Percentiles rank a stretch among this genome's conserved stretches.
Conservation (phyloP, 352 stramenopile species). For the Phytophthora idaei region DNA sequence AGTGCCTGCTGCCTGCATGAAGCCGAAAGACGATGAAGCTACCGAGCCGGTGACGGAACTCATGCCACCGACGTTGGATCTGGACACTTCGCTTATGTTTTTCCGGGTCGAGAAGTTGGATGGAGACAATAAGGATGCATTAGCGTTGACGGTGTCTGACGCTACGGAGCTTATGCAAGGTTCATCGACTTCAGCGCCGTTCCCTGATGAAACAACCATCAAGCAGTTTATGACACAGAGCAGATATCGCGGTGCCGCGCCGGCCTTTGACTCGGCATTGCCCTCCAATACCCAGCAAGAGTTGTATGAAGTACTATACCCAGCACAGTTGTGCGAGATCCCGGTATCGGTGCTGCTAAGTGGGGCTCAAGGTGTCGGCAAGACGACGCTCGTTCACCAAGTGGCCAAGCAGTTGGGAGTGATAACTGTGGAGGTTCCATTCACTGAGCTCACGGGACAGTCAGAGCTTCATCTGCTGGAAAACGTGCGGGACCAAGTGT, state of each 20-base stretch:
- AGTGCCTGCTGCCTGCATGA: conserved; percentile 45
- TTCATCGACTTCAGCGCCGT: conserved; percentile 48
- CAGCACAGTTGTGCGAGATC: conserved; percentile 67
- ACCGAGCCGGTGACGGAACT: conserved; percentile 25
- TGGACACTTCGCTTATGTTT: conserved; percentile 77
- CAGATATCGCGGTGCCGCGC: conserved; percentile 7
- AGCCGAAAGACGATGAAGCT: conserved; percentile 14
- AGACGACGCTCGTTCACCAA: conserved; percentile 73
- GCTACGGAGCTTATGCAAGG: conserved; percentile 75
- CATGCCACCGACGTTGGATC: conserved; percentile 51
- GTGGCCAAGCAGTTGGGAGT: conserved; percentile 73
- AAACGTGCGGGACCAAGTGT: conserved; percentile 73
- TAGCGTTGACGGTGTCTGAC: conserved; percentile 63
- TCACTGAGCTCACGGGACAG: conserved; percentile 73
- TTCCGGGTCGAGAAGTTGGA: conserved; percentile 74
- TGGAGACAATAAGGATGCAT: conserved; percentile 20
- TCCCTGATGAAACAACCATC: conserved; percentile 60
- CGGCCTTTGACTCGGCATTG: conserved; percentile 33
- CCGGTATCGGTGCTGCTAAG: conserved; percentile 76
- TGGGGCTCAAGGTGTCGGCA: conserved; percentile 71
- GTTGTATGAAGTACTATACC: conserved; percentile 73
- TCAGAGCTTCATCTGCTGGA: conserved; percentile 79
- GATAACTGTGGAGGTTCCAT: conserved; percentile 72
- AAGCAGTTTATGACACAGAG: conserved; percentile 55
- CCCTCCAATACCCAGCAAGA: conserved; percentile 45